Evolutionary conservation across 169 alveolate genomes (phyloP).

Genomic region (Plasmodium blacklocki): DNA sequence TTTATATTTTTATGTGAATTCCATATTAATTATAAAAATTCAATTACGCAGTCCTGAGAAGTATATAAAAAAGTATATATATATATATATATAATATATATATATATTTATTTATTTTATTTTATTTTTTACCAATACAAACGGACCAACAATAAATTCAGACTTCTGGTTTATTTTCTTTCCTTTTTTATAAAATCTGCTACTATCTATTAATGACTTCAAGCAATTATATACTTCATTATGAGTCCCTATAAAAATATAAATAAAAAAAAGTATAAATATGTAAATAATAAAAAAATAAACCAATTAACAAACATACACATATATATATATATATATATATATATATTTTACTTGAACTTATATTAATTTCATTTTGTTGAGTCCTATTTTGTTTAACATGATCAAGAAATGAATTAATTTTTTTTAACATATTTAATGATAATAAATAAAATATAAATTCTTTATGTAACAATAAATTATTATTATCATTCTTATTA

Average conservation of each 20-base stretch:
- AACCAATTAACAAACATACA: background rate
- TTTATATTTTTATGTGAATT: too few relatives aligned
- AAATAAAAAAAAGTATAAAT: background rate
- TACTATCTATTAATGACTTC: background rate
- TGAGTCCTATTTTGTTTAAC: constrained; percentile 10
- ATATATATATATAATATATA: background rate
- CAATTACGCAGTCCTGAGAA: constrained; percentile 12
- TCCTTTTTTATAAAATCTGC: background rate
- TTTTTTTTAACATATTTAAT: constrained; percentile 12
- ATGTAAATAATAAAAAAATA: too few relatives aligned
- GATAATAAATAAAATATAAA: constrained; percentile 17
- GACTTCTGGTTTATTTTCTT: constrained; percentile 11
- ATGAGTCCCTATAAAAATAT: constrained; percentile 26
- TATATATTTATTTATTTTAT: background rate
- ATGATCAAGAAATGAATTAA: constrained; percentile 25
- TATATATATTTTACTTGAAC: constrained; percentile 21
- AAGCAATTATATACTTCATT: constrained; percentile 32
- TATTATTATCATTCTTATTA: too few relatives aligned
- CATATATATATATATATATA: background rate
- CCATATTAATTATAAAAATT: background rate
- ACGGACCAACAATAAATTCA: constrained; percentile 65
- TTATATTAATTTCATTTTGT: constrained; percentile 42
- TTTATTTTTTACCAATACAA: constrained; percentile 38
- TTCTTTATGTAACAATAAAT: background rate
- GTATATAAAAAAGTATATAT: constrained; percentile 4